Evolutionary conservation across 2,329 filamentous ascomycete species (phyloP).

Genomic region (Trichoderma asperellum): DNA sequence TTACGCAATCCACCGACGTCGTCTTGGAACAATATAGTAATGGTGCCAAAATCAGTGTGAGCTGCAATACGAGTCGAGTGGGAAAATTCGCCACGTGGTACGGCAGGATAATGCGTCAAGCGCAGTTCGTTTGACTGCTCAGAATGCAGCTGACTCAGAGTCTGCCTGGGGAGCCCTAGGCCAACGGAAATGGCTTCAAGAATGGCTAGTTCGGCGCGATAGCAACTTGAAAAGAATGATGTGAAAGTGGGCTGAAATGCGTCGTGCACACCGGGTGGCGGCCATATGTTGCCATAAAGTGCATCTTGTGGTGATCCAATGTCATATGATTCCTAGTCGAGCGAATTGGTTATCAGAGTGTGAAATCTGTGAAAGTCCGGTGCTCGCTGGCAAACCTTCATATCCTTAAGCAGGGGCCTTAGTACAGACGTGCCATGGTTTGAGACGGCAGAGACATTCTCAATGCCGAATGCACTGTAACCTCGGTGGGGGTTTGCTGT

Average conservation of each 20-base stretch:
- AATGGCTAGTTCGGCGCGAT: slow-evolving; percentile 10
- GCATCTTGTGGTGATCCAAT: slow-evolving; percentile 20
- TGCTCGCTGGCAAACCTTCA: slow-evolving; percentile 12
- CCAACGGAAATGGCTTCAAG: slow-evolving; percentile 23
- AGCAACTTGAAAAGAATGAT: slow-evolving; percentile 10
- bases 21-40: slow-evolving; percentile 18
- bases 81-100: slow-evolving; percentile 12
- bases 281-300: slow-evolving; percentile 23
- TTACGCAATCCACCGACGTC: slow-evolving; percentile 19
- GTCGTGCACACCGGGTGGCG: slow-evolving; percentile 15
- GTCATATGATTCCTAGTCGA: slow-evolving; percentile 18
- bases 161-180: slow-evolving; percentile 10
- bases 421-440: slow-evolving; percentile 1
- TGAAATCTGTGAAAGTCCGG: neutral
- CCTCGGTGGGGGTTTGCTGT: slow-evolving; percentile 25
- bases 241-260: slow-evolving; percentile 17
- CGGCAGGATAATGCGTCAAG: slow-evolving; percentile 12
- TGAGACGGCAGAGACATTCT: slow-evolving; percentile 20
- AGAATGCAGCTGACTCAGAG: slow-evolving; percentile 9
- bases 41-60: slow-evolving; percentile 22
- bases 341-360: neutral
- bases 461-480: slow-evolving; percentile 24
- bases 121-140: slow-evolving; percentile 6
- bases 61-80: slow-evolving; percentile 21
- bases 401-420: slow-evolving; percentile 23